Conservation (phyloP, 768 basidiomycete genomes). For the Mrakia blollopis region DNA sequence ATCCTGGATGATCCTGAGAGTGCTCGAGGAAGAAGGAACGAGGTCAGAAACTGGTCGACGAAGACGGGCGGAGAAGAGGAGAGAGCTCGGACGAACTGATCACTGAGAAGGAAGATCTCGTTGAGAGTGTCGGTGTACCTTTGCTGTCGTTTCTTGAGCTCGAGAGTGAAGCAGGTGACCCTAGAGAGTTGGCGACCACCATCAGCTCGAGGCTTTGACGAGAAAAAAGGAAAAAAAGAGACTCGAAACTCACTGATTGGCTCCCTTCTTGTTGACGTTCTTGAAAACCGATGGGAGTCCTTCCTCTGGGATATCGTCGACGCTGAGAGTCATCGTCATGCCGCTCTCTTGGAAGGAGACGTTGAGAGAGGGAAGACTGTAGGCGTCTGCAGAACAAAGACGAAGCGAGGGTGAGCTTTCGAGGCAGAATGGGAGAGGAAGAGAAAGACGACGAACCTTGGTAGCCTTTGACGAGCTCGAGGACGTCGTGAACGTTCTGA, state of each 20-base stretch:
- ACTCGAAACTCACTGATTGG: neutral
- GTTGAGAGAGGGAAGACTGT: conserved; percentile 57
- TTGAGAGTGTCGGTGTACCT: conserved; percentile 86
- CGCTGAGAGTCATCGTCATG: conserved; percentile 64
- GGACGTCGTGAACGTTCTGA: conserved; percentile 83
- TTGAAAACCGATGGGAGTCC: conserved; percentile 66
- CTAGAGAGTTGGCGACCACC: neutral
- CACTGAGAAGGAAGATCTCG: conserved; percentile 79
- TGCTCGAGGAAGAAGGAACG: neutral
- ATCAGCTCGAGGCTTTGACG: neutral
- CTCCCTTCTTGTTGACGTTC: conserved; percentile 50
- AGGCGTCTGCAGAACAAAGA: conserved; percentile 49
- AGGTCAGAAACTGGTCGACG: neutral
- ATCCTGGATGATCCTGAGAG: conserved; percentile 68
- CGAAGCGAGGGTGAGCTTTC: neutral
- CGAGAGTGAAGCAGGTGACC: conserved; percentile 18
- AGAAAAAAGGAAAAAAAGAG: neutral
- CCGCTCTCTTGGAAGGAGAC: conserved; percentile 62
- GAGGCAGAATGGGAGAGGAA: neutral
- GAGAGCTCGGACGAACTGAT: conserved; percentile 52
- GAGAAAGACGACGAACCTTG: neutral
- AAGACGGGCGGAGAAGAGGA: neutral
- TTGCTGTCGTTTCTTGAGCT: conserved; percentile 32
- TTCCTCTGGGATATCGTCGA: conserved; percentile 55
- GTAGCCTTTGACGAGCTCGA: conserved; percentile 32